phyloP scores from a whole-genome alignment of 768 basidiomycete genomes.

The Tricholoma terreum region DNA sequence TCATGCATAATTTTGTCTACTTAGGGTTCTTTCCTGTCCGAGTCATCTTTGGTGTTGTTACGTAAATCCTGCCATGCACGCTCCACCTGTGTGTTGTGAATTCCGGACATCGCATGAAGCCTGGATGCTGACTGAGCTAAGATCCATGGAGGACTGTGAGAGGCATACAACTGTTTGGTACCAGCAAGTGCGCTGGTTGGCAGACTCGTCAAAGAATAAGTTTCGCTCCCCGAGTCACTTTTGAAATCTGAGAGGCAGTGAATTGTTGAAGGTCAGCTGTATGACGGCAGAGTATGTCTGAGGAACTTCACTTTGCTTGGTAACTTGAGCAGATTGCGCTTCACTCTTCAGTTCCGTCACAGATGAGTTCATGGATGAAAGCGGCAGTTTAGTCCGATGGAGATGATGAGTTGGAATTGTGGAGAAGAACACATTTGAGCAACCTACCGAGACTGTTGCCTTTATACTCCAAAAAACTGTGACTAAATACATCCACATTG shows the following conservation, averaged over 20 bases:
- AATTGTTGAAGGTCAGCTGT: neutral
- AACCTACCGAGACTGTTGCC: too few species aligned
- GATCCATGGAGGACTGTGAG: neutral
- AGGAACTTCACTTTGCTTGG: neutral
- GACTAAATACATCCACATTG: too few species aligned
- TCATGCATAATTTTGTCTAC: too few species aligned
- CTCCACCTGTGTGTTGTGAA: neutral
- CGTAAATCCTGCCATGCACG: neutral
- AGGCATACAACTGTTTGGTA: neutral
- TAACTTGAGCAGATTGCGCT: neutral
- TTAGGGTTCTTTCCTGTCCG: too few species aligned
- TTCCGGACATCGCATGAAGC: neutral
- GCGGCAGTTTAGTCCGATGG: neutral
- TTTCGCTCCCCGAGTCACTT: neutral
- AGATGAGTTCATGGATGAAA: neutral
- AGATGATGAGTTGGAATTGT: neutral
- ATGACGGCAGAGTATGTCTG: neutral
- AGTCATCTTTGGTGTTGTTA: neutral
- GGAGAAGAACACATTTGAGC: neutral
- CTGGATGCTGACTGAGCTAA: neutral
- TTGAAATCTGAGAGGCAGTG: neutral
- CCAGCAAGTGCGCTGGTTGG: neutral
- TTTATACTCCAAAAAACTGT: too few species aligned
- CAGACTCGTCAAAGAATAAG: neutral
- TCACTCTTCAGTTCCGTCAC: neutral